Conservation (phyloP, 2,329 filamentous ascomycete species). For the Drechslerella coelobrocha region DNA sequence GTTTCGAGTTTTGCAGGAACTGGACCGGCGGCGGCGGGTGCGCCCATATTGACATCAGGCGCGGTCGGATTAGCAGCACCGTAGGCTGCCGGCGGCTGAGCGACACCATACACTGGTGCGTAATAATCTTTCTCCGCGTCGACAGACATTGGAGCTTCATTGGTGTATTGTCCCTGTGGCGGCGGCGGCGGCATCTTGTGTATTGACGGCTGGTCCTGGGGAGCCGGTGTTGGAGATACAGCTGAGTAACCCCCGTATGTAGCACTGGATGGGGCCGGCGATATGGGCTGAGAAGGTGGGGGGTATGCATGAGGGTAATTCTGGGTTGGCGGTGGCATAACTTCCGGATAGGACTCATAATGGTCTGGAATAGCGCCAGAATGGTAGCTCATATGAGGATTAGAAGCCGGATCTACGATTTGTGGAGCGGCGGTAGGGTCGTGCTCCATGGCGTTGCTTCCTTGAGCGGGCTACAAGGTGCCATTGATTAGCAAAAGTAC, state of each 20-base stretch:
- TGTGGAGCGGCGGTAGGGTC: conserved; percentile 36
- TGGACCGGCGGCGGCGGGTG: conserved; percentile 2
- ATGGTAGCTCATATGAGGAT: conserved; percentile 31
- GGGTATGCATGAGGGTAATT: conserved; percentile 17
- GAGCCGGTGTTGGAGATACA: conserved; percentile 2
- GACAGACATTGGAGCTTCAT: conserved; percentile 15
- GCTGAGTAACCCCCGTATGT: conserved; percentile 13
- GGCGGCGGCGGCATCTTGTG: no score
- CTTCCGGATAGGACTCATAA: conserved; percentile 46
- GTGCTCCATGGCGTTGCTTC: conserved; percentile 31
- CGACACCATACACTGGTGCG: conserved; percentile 33
- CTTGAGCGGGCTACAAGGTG: conserved; percentile 5
- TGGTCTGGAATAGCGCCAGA: conserved; percentile 44
- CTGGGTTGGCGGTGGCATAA: conserved; percentile 30
- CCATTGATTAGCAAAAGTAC: conserved; percentile 6
- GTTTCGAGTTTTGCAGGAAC: not conserved
- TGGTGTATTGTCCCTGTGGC: conserved; percentile 8
- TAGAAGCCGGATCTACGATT: conserved; percentile 22
- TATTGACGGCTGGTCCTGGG: conserved; percentile 13
- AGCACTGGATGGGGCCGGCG: conserved; percentile 6
- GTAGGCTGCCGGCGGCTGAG: conserved; percentile 20
- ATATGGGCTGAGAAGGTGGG: conserved; percentile 16
- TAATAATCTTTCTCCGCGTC: conserved; percentile 38
- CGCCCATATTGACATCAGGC: not conserved
- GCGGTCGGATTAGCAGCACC: conserved; percentile 19